Conservation (phyloP, 208 protist genomes). For the Wallacemonas collosoma region DNA sequence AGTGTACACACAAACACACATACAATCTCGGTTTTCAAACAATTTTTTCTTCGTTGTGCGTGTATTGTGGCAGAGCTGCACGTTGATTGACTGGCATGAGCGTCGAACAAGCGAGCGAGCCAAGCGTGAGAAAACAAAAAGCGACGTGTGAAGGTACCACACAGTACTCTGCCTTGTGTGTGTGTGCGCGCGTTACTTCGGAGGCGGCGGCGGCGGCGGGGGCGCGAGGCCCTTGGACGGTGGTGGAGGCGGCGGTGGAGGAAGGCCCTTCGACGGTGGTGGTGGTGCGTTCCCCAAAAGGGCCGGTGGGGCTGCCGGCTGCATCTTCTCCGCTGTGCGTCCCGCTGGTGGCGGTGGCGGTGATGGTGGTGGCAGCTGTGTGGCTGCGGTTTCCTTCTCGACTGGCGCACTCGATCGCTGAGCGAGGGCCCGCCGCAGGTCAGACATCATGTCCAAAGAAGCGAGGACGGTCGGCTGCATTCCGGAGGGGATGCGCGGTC, state of each 20-base stretch:
- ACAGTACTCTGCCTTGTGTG: too few relatives aligned
- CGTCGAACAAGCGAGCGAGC: too few relatives aligned
- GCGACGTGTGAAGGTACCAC: too few relatives aligned
- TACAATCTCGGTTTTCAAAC: too few relatives aligned
- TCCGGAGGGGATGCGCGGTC: slow-evolving; percentile 14
- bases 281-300: not conserved
- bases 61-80: too few relatives aligned
- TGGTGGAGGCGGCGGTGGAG: slow-evolving; percentile 15
- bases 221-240: not conserved
- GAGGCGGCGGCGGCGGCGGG: slow-evolving; percentile 23
- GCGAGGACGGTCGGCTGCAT: slow-evolving; percentile 2
- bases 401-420: not conserved
- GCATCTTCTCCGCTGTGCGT: too few relatives aligned
- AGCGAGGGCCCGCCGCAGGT: not conserved
- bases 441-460: slow-evolving; percentile 1
- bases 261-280: slow-evolving; percentile 13
- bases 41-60: too few relatives aligned
- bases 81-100: too few relatives aligned
- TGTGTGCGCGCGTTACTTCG: not conserved
- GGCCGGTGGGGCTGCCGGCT: too few relatives aligned
- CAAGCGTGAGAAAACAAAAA: too few relatives aligned
- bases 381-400: slow-evolving; percentile 1
- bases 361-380: slow-evolving; percentile 13
- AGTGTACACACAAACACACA: too few relatives aligned
- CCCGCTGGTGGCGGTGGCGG: slow-evolving; percentile 25